Evolutionary conservation across 257 asterid genomes (phyloP).

Genomic region (Plectranthus barbatus): DNA sequence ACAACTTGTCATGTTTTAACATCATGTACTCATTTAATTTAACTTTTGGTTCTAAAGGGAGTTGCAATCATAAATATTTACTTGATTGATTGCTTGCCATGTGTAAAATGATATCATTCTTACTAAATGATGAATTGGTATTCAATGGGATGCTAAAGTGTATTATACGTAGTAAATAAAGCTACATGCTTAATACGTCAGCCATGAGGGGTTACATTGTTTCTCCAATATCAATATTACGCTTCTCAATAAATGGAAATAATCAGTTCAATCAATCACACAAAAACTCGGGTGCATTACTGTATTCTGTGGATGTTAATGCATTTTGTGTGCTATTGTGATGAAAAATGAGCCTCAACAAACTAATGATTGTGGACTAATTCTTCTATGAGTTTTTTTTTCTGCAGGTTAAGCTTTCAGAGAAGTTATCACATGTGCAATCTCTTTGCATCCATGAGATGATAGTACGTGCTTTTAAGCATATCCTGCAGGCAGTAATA

Average conservation of each 20-base stretch:
- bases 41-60: neutral
- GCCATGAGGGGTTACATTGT: neutral
- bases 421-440: slow-evolving; percentile 90
- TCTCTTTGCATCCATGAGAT: slow-evolving; percentile 96
- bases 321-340: neutral
- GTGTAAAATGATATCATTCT: neutral
- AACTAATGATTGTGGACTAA: slow-evolving; percentile 15
- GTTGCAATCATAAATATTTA: neutral
- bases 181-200: neutral
- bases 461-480: slow-evolving; percentile 95
- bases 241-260: neutral
- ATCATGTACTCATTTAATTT: neutral
- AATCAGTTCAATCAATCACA: neutral
- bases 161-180: neutral
- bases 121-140: neutral
- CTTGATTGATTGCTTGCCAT: neutral
- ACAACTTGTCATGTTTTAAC: neutral
- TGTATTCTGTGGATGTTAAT: neutral
- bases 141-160: neutral
- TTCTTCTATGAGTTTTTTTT: slow-evolving; percentile 2
- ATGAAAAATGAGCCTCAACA: slow-evolving; percentile 11
- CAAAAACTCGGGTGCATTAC: neutral
- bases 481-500: slow-evolving; percentile 77
- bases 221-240: neutral
- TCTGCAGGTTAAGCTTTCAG: slow-evolving; percentile 91